Evolutionary conservation across 441 rosid species (phyloP), one percentile per base, ranked within the genome.

Genomic region (Jatropha multifida): DNA sequence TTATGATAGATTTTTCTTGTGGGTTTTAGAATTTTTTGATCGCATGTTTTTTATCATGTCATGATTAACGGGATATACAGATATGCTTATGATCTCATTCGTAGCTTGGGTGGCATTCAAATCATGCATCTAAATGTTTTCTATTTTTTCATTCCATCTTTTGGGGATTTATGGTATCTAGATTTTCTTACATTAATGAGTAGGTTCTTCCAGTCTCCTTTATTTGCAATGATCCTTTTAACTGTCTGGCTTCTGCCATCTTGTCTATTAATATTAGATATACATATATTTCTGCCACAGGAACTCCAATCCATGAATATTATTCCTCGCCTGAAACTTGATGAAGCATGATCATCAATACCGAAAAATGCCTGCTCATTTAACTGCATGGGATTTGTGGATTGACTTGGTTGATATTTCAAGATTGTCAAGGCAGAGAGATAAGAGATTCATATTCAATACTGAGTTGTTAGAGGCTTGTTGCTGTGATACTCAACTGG

Each of bases 271-370:
- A 40, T 20, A 38, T 15, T 27, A 51, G n/a, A 63, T 64, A 11
- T 26, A 46, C 27, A 7, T 41, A 54, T 56, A 2, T 37, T 14
- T n/a, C 26, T 48, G 12, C 41, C 74, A 44, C 87, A 91, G 97
- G 99, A 95, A 81, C 90, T 94, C 61, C 93, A 89, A 71, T 93
- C 98, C 0, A 93, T 94, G 98, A 93, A 93, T 63, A 84, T 89
- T 7, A 90, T 90, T 76, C 97, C 98, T 2, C 92, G 96, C 64
- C 74, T 94, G 78, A 85, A 69, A 56, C 86, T 94, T 32, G 78
- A 79, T 0, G 92, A 88, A 83, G 90, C 89, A 46, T 89, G 89
- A 86, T 71, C 40, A 56, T 13, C 17, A 61, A 46, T 71, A 8
- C 4, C 12, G 12, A 59, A 42, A 10, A 27, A 15, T 26, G 23